Evolutionary conservation across 1,284 basidiomycete genomes (phyloP).

Genomic region (Cerrena zonata): DNA sequence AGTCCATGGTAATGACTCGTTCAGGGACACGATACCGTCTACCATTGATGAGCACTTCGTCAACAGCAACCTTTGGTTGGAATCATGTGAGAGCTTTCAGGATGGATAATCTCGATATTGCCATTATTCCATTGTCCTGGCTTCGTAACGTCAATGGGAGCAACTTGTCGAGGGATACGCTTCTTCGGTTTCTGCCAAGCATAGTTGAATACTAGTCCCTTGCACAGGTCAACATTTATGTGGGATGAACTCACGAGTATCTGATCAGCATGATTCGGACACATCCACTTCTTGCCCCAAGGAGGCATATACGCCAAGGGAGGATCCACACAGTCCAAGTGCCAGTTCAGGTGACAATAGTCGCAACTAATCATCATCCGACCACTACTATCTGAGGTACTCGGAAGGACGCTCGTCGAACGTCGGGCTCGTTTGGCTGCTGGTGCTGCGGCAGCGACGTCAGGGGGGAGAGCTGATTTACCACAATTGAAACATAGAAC

Average conservation of each 20-base stretch:
- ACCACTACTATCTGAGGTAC: constrained; percentile 42
- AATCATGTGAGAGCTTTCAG: constrained; percentile 40
- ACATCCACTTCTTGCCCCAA: constrained; percentile 94
- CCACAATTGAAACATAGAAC: constrained; percentile 89
- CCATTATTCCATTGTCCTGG: constrained; percentile 81
- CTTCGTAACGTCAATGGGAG: constrained; percentile 66
- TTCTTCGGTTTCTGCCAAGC: constrained; percentile 65
- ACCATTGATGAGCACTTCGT: constrained; percentile 77
- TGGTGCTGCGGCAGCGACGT: constrained; percentile 43
- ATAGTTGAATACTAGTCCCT: background rate
- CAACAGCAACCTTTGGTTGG: constrained; percentile 50
- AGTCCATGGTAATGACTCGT: constrained; percentile 85
- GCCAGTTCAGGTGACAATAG: constrained; percentile 93
- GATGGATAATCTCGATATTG: constrained; percentile 81
- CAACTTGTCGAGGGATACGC: constrained; percentile 67
- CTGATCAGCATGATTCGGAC: constrained; percentile 88
- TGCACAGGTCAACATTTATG: background rate
- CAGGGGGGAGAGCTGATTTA: constrained; percentile 63
- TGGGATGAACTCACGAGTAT: constrained; percentile 44
- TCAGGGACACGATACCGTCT: constrained; percentile 92
- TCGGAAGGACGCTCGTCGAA: constrained; percentile 23
- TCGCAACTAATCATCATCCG: constrained; percentile 87
- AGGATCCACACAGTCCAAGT: constrained; percentile 92
- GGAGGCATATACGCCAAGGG: constrained; percentile 84
- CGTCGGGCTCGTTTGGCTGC: constrained; percentile 50